phyloP scores from a whole-genome alignment of 768 basidiomycete species.

The Filobasidium wieringae region DNA sequence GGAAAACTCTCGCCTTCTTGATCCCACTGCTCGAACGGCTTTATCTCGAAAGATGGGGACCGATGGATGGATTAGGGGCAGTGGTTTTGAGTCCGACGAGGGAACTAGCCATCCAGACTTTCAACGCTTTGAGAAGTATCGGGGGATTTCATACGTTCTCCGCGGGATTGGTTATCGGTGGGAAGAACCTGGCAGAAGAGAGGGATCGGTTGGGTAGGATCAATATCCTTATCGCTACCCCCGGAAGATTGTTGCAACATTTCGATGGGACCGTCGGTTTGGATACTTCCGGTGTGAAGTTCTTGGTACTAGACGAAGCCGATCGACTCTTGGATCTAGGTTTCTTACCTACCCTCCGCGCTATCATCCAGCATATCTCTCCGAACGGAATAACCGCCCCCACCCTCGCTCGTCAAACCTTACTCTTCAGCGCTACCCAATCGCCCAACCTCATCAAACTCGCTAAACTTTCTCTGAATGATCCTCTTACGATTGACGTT shows the following conservation, averaged over 20 bases:
- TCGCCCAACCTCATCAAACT: conserved; percentile 55
- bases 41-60: conserved; percentile 58
- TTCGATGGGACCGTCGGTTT: conserved; percentile 98
- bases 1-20: conserved; percentile 63
- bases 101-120: conserved; percentile 94
- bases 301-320: conserved; percentile 91
- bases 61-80: conserved; percentile 67
- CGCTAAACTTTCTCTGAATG: conserved; percentile 74
- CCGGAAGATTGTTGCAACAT: conserved; percentile 86
- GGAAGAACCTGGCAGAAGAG: conserved; percentile 89
- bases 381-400: conserved; percentile 4
- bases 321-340: conserved; percentile 96
- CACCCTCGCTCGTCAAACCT: conserved; percentile 57
- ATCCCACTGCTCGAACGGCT: conserved; percentile 57
- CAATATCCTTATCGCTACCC: conserved; percentile 98
- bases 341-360: conserved; percentile 74
- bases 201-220: conserved; percentile 73
- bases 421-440: conserved; percentile 95
- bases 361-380: conserved; percentile 82
- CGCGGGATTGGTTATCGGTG: conserved; percentile 89
- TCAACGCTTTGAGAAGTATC: conserved; percentile 85
- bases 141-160: conserved; percentile 85
- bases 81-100: conserved; percentile 87
- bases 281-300: conserved; percentile 76
- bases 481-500: conserved; percentile 62